Percentiles rank a stretch among this genome's conserved stretches.
Conservation (phyloP, 2,329 filamentous ascomycete genomes). For the Bretziella fagacearum region DNA sequence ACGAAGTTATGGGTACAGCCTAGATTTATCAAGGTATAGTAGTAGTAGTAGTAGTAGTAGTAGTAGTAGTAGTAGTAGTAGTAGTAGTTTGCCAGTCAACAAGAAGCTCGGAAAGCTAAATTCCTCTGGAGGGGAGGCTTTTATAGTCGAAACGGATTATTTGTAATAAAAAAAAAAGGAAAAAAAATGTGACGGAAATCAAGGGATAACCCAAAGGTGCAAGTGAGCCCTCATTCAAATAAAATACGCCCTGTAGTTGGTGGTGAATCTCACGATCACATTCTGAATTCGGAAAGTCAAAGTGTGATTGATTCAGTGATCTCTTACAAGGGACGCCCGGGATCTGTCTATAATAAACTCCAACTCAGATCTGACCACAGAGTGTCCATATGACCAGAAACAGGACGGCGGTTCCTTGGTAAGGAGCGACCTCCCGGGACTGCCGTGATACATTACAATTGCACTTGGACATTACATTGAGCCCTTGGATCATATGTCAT, state of each 20-base stretch:
- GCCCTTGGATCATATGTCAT: not conserved
- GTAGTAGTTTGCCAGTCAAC: too few species aligned
- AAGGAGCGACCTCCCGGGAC: too few species aligned
- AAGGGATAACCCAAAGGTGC: not conserved
- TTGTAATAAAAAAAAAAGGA: too few species aligned
- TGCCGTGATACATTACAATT: not conserved
- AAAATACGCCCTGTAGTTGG: not conserved
- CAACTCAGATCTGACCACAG: not conserved
- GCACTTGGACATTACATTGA: not conserved
- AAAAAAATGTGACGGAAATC: too few species aligned
- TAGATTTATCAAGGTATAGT: too few species aligned
- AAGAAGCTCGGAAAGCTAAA: too few species aligned
- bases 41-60: too few species aligned
- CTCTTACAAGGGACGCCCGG: not conserved
- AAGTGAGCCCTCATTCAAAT: not conserved
- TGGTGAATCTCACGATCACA: not conserved
- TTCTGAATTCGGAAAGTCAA: not conserved
- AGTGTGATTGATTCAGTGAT: not conserved
- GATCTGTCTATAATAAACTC: not conserved
- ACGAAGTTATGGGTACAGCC: too few species aligned
- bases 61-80: too few species aligned
- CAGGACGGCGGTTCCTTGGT: not conserved
- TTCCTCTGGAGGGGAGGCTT: too few species aligned
- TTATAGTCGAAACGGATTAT: too few species aligned
- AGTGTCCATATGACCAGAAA: not conserved